Evolutionary conservation across 768 basidiomycete species (phyloP), one percentile per base, ranked within the genome.

Genomic region (Polyporus arcularius): DNA sequence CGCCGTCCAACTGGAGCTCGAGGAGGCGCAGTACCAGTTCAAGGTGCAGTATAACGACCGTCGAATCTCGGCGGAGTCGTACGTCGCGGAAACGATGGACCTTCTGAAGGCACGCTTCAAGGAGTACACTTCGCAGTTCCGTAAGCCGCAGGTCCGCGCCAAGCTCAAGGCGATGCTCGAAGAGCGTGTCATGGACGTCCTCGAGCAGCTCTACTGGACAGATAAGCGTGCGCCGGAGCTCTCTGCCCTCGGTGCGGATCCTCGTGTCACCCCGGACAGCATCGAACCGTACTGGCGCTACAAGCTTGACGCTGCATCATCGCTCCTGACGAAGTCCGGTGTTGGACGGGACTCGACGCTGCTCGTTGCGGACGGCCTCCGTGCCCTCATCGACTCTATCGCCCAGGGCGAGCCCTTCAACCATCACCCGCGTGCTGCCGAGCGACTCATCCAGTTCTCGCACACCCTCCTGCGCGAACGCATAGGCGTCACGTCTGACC

Each of bases 21-120:
- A 99, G 74, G 97, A 98, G 69, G 88, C 97, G 2, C 89, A 88
- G 12, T 99, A 99, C 73, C 97, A 98, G 74, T 99, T 99, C 85
- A 99, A 99, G 76, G 97, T 99, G 2, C 90, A 96, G 73, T 94
- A 93, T 77, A 99, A 99, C 71, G 97, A 99, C 75, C 87, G 94
- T 26, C 85, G 93, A 26, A 92, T 98, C 61, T 90, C 92, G 1
- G 88, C 97, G 11, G 97, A 99, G 73, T 95, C 94, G 1, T 99
- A 99, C 72, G 93, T 99, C 50, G 96, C 97, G 7, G 97, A 98
- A 76, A 95, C 96, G 2, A 89, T 98, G 75, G 97, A 99, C 70
- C 80, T 84, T 6, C 85, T 99, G 63, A 99, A 99, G 76, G 82
- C 83, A 0, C 85, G 89, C 46, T 96, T 99, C 82, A 92, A 89